These are phyloP conservation scores for Phanerochaete sordida DNA, from an alignment of 768 basidiomycete species.

Conservation along the genomic window DNA sequence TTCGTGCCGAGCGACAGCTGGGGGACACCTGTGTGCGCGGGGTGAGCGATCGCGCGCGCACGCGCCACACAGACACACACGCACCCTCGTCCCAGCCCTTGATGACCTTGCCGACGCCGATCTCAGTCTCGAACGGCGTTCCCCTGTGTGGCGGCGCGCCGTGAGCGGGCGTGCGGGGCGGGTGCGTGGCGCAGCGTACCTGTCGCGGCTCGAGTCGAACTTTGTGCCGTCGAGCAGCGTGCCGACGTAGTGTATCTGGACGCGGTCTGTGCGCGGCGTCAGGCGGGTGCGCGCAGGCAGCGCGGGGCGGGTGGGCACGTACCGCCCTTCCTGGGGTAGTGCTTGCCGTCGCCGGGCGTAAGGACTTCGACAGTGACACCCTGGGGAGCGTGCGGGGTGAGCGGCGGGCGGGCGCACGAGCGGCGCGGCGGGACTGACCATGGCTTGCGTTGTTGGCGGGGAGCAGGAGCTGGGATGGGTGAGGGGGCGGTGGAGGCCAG, in stretches of 20 bases:
- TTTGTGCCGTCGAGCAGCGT: constrained; percentile 56
- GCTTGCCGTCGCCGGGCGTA: constrained; percentile 55
- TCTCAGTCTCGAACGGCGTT: constrained; percentile 60
- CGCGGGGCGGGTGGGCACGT: constrained; percentile 25
- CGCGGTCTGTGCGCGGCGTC: constrained; percentile 45
- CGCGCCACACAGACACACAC: constrained; percentile 15
- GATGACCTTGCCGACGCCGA: constrained; percentile 82
- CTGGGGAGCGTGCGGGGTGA: constrained; percentile 33
- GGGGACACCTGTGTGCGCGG: constrained; percentile 53
- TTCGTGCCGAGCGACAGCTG: constrained; percentile 76
- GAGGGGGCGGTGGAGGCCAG: constrained; percentile 24
- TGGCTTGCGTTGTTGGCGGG: constrained; percentile 28
- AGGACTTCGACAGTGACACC: constrained; percentile 67
- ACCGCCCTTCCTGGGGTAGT: constrained; percentile 72
- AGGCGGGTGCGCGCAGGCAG: constrained; percentile 3
- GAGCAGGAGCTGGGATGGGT: constrained; percentile 3
- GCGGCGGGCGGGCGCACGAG: neutral
- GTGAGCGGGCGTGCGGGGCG: neutral
- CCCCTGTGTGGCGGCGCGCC: constrained; percentile 37
- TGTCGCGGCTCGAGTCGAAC: constrained; percentile 78
- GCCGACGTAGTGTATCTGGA: constrained; percentile 79
- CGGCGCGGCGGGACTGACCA: constrained; percentile 19
- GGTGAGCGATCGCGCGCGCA: constrained; percentile 11
- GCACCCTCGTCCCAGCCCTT: constrained; percentile 89
- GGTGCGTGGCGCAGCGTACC: constrained; percentile 40